Base-by-base conservation (phyloP, 306 rosid genomes). In the Luffa acutangula region DNA sequence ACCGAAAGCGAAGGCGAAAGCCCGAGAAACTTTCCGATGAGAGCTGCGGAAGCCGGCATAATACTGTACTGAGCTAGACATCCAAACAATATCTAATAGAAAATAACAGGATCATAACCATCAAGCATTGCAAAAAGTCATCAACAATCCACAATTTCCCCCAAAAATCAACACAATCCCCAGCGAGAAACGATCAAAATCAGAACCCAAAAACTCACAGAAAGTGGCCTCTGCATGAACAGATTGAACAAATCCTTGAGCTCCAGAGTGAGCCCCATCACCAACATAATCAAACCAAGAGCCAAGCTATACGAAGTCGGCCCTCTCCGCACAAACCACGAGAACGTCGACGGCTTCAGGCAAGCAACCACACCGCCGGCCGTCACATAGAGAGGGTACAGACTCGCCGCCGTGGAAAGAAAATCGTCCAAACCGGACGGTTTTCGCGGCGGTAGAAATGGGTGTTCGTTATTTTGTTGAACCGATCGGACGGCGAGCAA, bases 191-290 rank as follows among this genome's bases (percentile, higher is more conserved):
- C 31, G 31, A 25, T 25, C 31, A 25, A 25, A 25, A 25, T 25
- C 31, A 25, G 31, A 25, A 25, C 0, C 31, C 51, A 33, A 73
- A 39, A 60, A 71, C 85, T 66, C 60, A 83, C 89, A 1, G 89
- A 75, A 5, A 83, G 77, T 14, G 86, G 86, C 45, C 83, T 78
- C 57, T 57, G 65, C 75, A 36, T 34, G 77, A 83, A 83, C 73
- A 83, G 49, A 58, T 48, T 49, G 74, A 83, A 42, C 70, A 86
- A 59, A 75, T 86, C 86, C 79, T 73, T 81, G 73, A 77, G 80
- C 81, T 86, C 77, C 53, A 86, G 71, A 83, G 89, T 86, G 46
- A 86, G 56, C 6, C 89, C 86, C 89, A 86, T 83, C 13, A 85
- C 80, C 84, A 86, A 58, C 86, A 86, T 86, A 65, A 86, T 83